phyloP scores from a whole-genome alignment of 495 filamentous ascomycete species.

The Glarea lozoyensis region DNA sequence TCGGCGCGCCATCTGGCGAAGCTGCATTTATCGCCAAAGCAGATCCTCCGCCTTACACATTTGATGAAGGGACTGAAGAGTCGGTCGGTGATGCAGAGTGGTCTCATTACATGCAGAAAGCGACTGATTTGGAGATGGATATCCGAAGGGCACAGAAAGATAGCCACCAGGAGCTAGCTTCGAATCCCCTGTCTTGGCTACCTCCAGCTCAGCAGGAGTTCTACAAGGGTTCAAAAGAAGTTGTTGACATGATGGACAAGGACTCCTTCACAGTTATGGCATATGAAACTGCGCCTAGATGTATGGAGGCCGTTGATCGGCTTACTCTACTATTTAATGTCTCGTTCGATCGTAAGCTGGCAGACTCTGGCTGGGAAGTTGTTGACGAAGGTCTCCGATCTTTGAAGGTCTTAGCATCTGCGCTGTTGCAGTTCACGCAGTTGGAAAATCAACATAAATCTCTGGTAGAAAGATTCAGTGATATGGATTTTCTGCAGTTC shows the following conservation, averaged over 20 bases:
- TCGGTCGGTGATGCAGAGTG: background rate
- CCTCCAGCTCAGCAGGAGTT: background rate
- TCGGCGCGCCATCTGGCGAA: background rate
- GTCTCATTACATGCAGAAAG: background rate
- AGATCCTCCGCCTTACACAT: conserved; percentile 3
- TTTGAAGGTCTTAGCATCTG: background rate
- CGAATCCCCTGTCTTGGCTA: background rate
- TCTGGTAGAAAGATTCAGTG: background rate
- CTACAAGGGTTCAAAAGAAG: background rate
- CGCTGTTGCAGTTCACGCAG: conserved; percentile 1
- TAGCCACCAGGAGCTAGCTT: background rate
- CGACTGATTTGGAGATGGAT: background rate
- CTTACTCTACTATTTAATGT: background rate
- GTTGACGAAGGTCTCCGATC: conserved; percentile 1
- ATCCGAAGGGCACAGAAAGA: background rate
- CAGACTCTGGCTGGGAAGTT: background rate
- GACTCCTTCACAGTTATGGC: conserved; percentile 9
- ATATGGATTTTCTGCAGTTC: conserved; percentile 9
- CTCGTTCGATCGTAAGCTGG: background rate
- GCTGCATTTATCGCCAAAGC: background rate
- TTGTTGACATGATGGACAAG: background rate
- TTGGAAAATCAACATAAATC: background rate
- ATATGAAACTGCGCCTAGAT: conserved; percentile 7
- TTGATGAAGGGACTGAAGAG: conserved; percentile 3
- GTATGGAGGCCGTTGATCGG: background rate